phyloP scores from a whole-genome alignment of 2,329 filamentous ascomycete genomes.

The Harringtonia lauricola region DNA sequence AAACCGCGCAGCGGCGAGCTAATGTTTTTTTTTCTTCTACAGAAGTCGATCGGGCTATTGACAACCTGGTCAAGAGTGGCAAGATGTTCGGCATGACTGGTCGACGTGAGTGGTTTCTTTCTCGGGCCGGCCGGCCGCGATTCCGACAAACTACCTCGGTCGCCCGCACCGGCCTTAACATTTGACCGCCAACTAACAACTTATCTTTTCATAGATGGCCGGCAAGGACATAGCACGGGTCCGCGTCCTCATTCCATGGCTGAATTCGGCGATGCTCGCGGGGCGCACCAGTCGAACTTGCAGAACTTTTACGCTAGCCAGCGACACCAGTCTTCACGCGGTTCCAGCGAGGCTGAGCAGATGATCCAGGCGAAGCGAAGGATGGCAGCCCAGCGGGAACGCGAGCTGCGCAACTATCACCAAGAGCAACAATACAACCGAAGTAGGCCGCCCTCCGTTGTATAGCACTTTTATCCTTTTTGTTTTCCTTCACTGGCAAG shows the following conservation, averaged over 20 bases:
- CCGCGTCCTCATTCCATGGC: constrained; percentile 75
- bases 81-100: constrained; percentile 66
- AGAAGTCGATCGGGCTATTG: constrained; percentile 95
- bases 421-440: constrained; percentile 99
- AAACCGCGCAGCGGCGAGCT: no score
- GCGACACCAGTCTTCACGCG: constrained; percentile 75
- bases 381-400: constrained; percentile 97
- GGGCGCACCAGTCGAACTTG: constrained; percentile 63
- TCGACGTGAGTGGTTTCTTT: constrained; percentile 72
- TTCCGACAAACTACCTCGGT: no score
- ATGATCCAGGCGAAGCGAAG: constrained; percentile 98
- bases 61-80: constrained; percentile 93
- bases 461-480: constrained; percentile 38
- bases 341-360: constrained; percentile 87
- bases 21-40: no score
- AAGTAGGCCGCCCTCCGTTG: constrained; percentile 81
- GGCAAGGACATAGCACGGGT: constrained; percentile 49
- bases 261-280: constrained; percentile 67
- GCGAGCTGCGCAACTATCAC: constrained; percentile 98
- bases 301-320: constrained; percentile 93
- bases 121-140: constrained; percentile 40
- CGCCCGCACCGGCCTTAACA: no score
- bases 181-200: constrained; percentile 9
- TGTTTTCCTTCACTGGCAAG: background rate
- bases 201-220: constrained; percentile 46